phyloP scores from a whole-genome alignment of 495 filamentous ascomycete genomes.

The Thermochaetoides thermophila region DNA sequence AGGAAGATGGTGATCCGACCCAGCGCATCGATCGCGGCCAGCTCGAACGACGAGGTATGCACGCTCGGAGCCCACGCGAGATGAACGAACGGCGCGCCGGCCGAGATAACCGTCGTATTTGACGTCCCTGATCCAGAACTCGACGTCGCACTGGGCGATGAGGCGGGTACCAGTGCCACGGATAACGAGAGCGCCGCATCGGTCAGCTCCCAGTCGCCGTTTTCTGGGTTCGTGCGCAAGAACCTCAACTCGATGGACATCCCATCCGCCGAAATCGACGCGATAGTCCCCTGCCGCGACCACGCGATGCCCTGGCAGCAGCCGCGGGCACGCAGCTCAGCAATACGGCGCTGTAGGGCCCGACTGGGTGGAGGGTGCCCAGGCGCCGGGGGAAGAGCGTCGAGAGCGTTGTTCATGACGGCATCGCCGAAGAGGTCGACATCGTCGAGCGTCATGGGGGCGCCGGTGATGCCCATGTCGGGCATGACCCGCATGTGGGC shows the following conservation, averaged over 20 bases:
- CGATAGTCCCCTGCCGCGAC: slow-evolving; percentile 81
- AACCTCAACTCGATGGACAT: slow-evolving; percentile 53
- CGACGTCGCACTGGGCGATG: too few relatives aligned
- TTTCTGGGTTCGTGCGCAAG: slow-evolving; percentile 50
- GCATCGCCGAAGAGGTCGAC: slow-evolving; percentile 68
- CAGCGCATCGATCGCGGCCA: slow-evolving; percentile 60
- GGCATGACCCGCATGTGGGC: slow-evolving; percentile 2
- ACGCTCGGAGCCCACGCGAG: slow-evolving; percentile 64
- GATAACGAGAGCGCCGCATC: too few relatives aligned
- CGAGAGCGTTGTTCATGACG: slow-evolving; percentile 33
- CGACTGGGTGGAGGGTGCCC: slow-evolving; percentile 47
- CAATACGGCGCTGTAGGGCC: slow-evolving; percentile 55
- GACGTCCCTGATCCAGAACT: too few relatives aligned
- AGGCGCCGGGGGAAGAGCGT: slow-evolving; percentile 26
- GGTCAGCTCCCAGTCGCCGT: slow-evolving; percentile 67
- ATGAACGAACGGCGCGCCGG: slow-evolving; percentile 44
- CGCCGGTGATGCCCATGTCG: slow-evolving; percentile 11
- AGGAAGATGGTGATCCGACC: slow-evolving; percentile 59
- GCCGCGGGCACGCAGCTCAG: slow-evolving; percentile 63
- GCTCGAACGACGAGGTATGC: slow-evolving; percentile 48
- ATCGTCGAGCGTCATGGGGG: slow-evolving; percentile 44
- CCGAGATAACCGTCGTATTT: slow-evolving; percentile 22
- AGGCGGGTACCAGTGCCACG: too few relatives aligned
- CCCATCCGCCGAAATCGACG: slow-evolving; percentile 61
- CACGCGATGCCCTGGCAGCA: slow-evolving; percentile 82